These are phyloP conservation scores for Podila verticillata DNA, from an alignment of 192 early-diverging fungal species.

Conservation along the genomic window DNA sequence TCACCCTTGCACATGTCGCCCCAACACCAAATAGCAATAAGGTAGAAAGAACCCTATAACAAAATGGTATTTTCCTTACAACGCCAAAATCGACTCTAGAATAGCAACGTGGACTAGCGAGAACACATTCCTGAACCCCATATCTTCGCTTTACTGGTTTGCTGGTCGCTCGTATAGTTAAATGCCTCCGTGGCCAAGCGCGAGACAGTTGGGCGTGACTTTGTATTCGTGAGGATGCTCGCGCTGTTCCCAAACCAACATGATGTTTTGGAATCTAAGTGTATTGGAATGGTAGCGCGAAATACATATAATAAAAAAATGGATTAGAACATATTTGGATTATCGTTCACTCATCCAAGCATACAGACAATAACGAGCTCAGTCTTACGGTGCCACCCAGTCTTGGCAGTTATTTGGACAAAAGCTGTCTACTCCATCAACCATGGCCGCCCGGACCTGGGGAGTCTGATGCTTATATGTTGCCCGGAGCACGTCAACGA, in stretches of 20 bases:
- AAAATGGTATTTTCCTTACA: too few species aligned
- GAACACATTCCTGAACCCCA: too few species aligned
- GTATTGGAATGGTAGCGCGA: background rate
- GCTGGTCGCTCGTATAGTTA: background rate
- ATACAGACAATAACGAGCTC: background rate
- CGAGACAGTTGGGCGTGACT: conserved; percentile 35
- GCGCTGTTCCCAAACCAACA: conserved; percentile 39
- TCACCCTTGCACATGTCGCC: too few species aligned
- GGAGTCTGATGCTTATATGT: background rate
- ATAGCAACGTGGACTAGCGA: background rate
- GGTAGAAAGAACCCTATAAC: too few species aligned
- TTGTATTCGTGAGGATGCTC: conserved; percentile 34
- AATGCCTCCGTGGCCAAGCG: conserved; percentile 31
- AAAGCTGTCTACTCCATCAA: conserved; percentile 16
- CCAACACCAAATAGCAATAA: too few species aligned
- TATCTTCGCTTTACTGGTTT: background rate
- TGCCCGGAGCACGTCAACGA: background rate
- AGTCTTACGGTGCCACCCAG: conserved; percentile 36
- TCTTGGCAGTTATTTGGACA: conserved; percentile 42
- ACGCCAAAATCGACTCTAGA: background rate
- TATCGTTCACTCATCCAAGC: background rate
- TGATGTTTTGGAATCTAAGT: conserved; percentile 32
- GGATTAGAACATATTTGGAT: background rate
- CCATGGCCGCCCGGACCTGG: conserved; percentile 12
- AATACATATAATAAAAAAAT: background rate